Percentiles rank a stretch among this genome's conserved stretches.
phyloP scores from a whole-genome alignment of 805 yeast species.

The Cyberlindnera bimundalis region DNA sequence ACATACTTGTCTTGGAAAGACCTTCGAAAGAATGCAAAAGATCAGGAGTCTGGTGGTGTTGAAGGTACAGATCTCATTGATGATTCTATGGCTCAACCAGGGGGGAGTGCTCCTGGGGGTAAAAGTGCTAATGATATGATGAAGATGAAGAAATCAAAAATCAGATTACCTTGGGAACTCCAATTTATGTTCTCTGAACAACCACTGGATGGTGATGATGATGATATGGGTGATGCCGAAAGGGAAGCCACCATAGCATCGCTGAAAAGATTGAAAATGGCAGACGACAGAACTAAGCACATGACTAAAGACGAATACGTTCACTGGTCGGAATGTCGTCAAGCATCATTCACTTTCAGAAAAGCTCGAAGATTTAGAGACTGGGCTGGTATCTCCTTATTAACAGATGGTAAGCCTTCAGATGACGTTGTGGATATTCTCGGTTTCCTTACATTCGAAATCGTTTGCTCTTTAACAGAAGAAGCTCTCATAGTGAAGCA shows the following conservation, averaged over 20 bases:
- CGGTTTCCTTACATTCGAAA: conserved; percentile 94
- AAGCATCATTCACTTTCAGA: conserved; percentile 93
- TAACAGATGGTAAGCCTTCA: conserved; percentile 87
- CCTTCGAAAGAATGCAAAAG: conserved; percentile 77
- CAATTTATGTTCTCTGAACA: conserved; percentile 92
- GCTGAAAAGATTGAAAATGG: conserved; percentile 81
- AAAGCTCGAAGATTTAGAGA: conserved; percentile 93
- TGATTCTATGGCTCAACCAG: conserved; percentile 29
- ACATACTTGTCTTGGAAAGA: conserved; percentile 97
- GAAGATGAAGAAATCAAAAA: conserved; percentile 69
- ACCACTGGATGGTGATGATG: conserved; percentile 68
- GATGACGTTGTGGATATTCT: conserved; percentile 96
- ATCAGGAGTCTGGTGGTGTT: conserved; percentile 59
- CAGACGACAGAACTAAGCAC: conserved; percentile 87
- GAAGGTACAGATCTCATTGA: conserved; percentile 51
- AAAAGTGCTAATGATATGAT: conserved; percentile 40
- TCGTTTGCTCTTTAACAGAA: conserved; percentile 92
- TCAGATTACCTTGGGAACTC: conserved; percentile 92
- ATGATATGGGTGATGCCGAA: conserved; percentile 81
- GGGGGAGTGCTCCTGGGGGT: conserved; percentile 18
- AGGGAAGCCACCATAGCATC: conserved; percentile 86
- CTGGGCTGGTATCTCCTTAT: conserved; percentile 85
- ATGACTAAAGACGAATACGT: conserved; percentile 98
- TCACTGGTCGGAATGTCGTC: conserved; percentile 98
- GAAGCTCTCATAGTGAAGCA: conserved; percentile 80